phyloP scores from a whole-genome alignment of 192 early-diverging fungal genomes.

The Coemansia sp. region DNA sequence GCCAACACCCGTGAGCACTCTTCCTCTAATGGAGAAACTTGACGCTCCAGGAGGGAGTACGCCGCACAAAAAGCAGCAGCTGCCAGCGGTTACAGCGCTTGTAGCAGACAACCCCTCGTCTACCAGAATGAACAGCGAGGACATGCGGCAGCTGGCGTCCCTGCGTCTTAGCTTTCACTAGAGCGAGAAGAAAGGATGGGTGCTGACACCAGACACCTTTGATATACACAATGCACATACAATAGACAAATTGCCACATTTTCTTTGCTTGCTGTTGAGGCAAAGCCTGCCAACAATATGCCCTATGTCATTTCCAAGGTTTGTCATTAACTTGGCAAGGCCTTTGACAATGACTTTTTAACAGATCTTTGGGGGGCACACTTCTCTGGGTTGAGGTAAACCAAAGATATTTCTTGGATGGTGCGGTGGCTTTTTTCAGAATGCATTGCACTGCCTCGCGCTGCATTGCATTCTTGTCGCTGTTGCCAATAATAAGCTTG shows the following conservation, averaged over 20 bases:
- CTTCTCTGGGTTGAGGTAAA: neutral
- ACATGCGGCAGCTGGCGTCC: constrained; percentile 45
- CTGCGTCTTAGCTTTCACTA: constrained; percentile 40
- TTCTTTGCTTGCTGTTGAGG: neutral
- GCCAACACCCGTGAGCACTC: neutral
- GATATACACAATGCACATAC: constrained; percentile 1
- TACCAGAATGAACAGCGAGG: constrained; percentile 46
- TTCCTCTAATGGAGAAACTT: constrained; percentile 38
- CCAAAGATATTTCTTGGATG: neutral
- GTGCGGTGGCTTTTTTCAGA: neutral
- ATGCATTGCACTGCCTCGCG: neutral
- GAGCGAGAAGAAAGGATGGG: constrained; percentile 2
- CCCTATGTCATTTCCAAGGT: neutral
- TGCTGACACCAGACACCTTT: neutral
- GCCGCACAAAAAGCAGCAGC: neutral
- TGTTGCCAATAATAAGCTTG: neutral
- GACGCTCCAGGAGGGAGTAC: neutral
- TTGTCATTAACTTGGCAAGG: neutral
- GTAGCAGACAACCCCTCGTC: neutral
- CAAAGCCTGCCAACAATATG: neutral
- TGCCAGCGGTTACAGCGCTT: neutral
- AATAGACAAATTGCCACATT: neutral
- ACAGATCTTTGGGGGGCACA: neutral
- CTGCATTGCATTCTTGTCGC: neutral
- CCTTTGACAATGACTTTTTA: neutral